These are phyloP conservation scores for Colletotrichum endophyticum DNA, from an alignment of 2,329 filamentous ascomycete genomes.

Conservation along the genomic window DNA sequence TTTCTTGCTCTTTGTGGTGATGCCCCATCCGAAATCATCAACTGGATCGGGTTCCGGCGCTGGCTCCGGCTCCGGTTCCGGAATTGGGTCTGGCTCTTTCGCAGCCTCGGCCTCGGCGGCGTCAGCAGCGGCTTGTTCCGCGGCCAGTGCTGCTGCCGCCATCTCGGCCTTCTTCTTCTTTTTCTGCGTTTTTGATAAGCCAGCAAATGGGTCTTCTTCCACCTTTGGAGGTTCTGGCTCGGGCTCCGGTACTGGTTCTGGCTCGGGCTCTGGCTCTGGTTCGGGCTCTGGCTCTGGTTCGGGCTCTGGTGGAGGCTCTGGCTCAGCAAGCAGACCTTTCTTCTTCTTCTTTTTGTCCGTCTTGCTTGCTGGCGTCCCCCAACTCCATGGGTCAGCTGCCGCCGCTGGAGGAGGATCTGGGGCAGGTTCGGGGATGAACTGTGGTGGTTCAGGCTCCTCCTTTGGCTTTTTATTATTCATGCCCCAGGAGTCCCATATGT, in stretches of 20 bases:
- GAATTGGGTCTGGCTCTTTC: conserved; percentile 17
- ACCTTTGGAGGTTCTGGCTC: conserved; percentile 35
- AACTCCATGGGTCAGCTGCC: conserved; percentile 39
- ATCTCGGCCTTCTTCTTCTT: conserved; percentile 30
- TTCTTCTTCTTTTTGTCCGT: conserved; percentile 48
- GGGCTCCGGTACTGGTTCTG: conserved; percentile 1
- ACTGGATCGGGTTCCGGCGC: conserved; percentile 13
- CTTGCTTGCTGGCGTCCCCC: conserved; percentile 34
- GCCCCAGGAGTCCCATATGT: conserved; percentile 30
- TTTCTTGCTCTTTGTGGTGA: conserved; percentile 33
- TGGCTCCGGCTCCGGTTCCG: neutral
- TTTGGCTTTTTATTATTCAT: conserved; percentile 50
- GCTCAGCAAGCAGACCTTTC: conserved; percentile 26
- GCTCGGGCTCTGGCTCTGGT: conserved; percentile 27
- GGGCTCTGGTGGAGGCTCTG: conserved; percentile 23
- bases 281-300: conserved; percentile 14
- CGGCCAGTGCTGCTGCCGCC: conserved; percentile 3
- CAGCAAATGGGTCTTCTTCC: conserved; percentile 35
- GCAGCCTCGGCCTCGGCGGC: neutral
- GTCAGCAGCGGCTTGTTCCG: neutral
- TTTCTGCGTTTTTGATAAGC: conserved; percentile 32
- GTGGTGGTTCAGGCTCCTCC: conserved; percentile 29
- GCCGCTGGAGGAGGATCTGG: conserved; percentile 31
- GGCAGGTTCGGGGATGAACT: conserved; percentile 24
- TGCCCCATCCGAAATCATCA: conserved; percentile 20